These are phyloP conservation scores for Termitomyces sp. DNA, from an alignment of 768 basidiomycete genomes.

Conservation along the genomic window DNA sequence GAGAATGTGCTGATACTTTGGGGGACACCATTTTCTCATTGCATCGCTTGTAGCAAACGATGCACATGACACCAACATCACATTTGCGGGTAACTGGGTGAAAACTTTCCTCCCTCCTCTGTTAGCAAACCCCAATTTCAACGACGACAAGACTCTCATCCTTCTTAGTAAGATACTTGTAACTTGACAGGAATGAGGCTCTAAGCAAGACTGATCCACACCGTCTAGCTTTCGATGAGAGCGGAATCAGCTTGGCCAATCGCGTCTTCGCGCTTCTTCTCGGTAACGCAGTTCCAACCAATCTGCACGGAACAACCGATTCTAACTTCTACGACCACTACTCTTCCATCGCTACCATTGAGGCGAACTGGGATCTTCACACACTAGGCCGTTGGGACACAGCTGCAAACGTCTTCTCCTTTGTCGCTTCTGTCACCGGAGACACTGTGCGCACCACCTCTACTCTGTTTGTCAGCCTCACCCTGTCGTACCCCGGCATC, in stretches of 20 bases:
- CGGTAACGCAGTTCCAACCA: slow-evolving; percentile 37
- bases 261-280: slow-evolving; percentile 38
- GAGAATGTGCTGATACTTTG: slow-evolving; percentile 7
- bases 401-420: slow-evolving; percentile 44
- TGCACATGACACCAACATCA: slow-evolving; percentile 56
- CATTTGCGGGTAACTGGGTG: slow-evolving; percentile 41
- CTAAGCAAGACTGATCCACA: not conserved
- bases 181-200: too few species aligned
- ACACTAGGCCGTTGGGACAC: slow-evolving; percentile 45
- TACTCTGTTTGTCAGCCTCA: slow-evolving; percentile 12
- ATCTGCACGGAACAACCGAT: slow-evolving; percentile 43
- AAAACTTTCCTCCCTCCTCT: slow-evolving; percentile 46
- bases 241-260: slow-evolving; percentile 37
- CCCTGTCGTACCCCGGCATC: slow-evolving; percentile 22
- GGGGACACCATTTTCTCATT: not conserved
- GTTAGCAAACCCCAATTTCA: slow-evolving; percentile 46
- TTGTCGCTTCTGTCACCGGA: slow-evolving; percentile 41
- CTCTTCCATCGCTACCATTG: slow-evolving; percentile 47
- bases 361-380: slow-evolving; percentile 58
- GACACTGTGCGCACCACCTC: slow-evolving; percentile 27
- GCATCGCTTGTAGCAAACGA: slow-evolving; percentile 32
- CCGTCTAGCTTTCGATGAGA: slow-evolving; percentile 50
- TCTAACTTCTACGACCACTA: slow-evolving; percentile 58
- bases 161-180: slow-evolving; percentile 31
- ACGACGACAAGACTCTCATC: slow-evolving; percentile 49